Conservation (phyloP, 805 yeast genomes). For the Diddensiella santjacobensis region DNA sequence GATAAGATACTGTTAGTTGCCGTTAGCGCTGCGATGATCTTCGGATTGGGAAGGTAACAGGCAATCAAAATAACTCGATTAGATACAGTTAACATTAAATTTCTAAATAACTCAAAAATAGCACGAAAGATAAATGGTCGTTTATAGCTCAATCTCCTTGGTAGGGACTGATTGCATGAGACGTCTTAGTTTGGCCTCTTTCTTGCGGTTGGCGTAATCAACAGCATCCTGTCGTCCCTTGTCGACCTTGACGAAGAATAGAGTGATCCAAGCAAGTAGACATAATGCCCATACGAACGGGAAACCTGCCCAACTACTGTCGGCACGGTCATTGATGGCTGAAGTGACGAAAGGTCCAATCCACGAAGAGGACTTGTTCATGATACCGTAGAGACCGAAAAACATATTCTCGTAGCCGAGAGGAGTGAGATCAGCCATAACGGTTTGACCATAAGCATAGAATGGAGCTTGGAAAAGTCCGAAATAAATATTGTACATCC, state of each 20-base stretch:
- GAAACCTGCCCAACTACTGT: constrained; percentile 18
- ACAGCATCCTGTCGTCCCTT: constrained; percentile 11
- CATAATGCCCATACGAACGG: constrained; percentile 18
- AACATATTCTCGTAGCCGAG: constrained; percentile 17
- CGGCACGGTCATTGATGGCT: constrained; percentile 15
- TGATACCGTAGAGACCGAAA: constrained; percentile 18
- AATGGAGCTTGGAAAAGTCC: constrained; percentile 17
- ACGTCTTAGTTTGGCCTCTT: constrained; percentile 6
- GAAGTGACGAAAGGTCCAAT: constrained; percentile 20
- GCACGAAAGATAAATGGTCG: no score
- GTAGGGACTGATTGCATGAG: not conserved
- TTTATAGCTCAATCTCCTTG: not conserved
- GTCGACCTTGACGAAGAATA: constrained; percentile 15
- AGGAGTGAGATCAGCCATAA: constrained; percentile 19
- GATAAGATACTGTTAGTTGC: no score
- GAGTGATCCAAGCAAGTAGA: constrained; percentile 15
- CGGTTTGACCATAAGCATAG: constrained; percentile 18
- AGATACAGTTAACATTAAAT: no score
- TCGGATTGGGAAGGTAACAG: no score
- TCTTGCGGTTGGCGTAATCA: constrained; percentile 10
- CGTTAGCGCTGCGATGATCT: no score
- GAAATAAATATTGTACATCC: constrained; percentile 18
- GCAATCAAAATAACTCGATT: no score
- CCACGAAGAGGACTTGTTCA: constrained; percentile 18
- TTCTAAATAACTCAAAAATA: no score